A percentile compares a stretch with the other conserved stretches of the same genome.
These are phyloP conservation scores for Saccharomycopsis vini DNA, from an alignment of 805 yeast species.

Conservation along the genomic window DNA sequence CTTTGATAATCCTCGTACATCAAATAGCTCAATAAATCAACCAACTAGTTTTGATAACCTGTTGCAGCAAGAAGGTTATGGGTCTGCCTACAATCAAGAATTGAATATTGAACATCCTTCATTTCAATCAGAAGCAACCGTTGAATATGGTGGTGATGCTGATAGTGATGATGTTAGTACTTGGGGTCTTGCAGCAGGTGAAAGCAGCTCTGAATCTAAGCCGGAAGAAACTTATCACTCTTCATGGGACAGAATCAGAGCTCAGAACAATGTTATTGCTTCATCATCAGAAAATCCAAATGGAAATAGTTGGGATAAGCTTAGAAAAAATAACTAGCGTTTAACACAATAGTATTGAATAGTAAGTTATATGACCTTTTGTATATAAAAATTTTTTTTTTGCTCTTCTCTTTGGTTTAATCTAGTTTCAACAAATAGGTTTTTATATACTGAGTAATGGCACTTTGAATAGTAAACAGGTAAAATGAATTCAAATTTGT, in stretches of 20 bases:
- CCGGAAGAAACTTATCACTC: constrained; percentile 2
- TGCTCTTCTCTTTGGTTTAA: too few species aligned
- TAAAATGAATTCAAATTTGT: too few species aligned
- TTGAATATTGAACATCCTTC: background rate
- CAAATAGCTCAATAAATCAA: background rate
- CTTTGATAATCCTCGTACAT: too few species aligned
- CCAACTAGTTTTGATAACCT: background rate
- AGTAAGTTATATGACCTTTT: too few species aligned
- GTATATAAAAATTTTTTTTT: too few species aligned
- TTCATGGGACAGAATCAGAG: constrained; percentile 15
- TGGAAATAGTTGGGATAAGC: constrained; percentile 5
- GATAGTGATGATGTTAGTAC: constrained; percentile 6
- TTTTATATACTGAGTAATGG: too few species aligned
- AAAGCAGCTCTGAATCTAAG: background rate
- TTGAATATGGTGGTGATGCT: background rate
- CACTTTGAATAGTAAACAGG: too few species aligned
- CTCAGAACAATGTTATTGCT: constrained; percentile 3
- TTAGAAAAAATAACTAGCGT: constrained; percentile 4
- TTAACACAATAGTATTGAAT: too few species aligned
- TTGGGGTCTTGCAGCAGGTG: constrained; percentile 9
- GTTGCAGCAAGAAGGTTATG: background rate
- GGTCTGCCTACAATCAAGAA: background rate
- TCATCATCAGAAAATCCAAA: background rate
- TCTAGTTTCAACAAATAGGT: too few species aligned
- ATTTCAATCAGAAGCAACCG: background rate